Evolutionary conservation across 352 stramenopile genomes (phyloP), one percentile per base, ranked within the genome.

Genomic region (Thraustochytrium striatum): DNA sequence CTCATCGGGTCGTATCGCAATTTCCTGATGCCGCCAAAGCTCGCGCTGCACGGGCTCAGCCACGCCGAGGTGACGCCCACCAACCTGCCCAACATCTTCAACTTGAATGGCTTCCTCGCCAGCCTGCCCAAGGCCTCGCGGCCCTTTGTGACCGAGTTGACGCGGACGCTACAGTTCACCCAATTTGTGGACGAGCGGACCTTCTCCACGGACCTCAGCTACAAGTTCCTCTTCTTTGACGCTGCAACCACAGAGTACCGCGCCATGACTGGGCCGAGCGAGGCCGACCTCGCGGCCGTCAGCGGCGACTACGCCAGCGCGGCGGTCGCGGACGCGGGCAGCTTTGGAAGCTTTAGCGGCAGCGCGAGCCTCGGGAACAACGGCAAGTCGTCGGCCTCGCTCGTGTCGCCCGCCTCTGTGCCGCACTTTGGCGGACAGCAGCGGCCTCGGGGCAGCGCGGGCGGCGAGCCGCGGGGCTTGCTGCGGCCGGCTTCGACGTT

Each of bases 181-280:
- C 58, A 75, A 38, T 75, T 75, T 32, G 32, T 75, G 7, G 65
- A 75, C 36, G 65, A 75, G 65, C 65, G 65, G n/a, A 75, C 65
- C 44, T 75, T 75, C 61, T 70, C 39, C 50, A 75, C 65, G 30
- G 44, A 62, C 35, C 41, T 75, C 13, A 61, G 65, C 44, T 75
- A 75, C 47, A 30, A 38, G n/a, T 75, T 75, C 28, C 50, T 75
- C 43, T 75, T 75, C 39, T 75, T 75, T 25, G 65, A 75, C 30
- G 35, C 65, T 21, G 47, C 25, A 25, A 55, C 47, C 16, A 55
- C 47, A 25, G 47, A 55, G 47, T 55, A n/a, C n/a, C n/a, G n/a
- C n/a, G n/a, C n/a, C n/a, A n/a, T n/a, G n/a, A n/a, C n/a, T n/a
- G n/a, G n/a, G n/a, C n/a, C n/a, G n/a, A n/a, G n/a, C n/a, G n/a